These are phyloP conservation scores for Fusarium virguliforme DNA, from an alignment of 2,329 filamentous ascomycete genomes.

Conservation along the genomic window DNA sequence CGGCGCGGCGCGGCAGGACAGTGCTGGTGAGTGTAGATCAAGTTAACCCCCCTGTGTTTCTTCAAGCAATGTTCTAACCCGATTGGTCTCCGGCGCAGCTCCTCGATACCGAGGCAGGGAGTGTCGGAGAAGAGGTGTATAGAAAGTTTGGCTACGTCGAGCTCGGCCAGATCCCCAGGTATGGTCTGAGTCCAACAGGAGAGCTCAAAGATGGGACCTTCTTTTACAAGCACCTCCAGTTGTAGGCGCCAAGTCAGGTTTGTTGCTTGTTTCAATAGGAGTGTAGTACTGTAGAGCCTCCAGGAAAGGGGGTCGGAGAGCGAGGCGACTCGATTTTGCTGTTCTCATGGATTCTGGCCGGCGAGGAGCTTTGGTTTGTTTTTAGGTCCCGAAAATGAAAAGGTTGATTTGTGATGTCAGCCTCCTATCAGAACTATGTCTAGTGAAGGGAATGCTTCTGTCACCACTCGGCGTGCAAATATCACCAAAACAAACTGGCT, in stretches of 20 bases:
- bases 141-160: slow-evolving; percentile 70
- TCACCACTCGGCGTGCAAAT: not conserved
- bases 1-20: slow-evolving; percentile 63
- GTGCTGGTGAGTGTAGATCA: slow-evolving; percentile 65
- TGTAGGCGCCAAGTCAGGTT: not conserved
- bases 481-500: not conserved
- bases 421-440: not conserved
- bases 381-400: slow-evolving; percentile 36
- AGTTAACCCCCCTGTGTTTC: not conserved
- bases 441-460: not conserved
- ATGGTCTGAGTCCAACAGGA: slow-evolving; percentile 66
- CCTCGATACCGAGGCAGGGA: slow-evolving; percentile 68
- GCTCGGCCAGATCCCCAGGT: slow-evolving; percentile 70
- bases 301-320: slow-evolving; percentile 37
- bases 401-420: slow-evolving; percentile 21
- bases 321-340: slow-evolving; percentile 51
- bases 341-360: slow-evolving; percentile 36
- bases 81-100: slow-evolving; percentile 55
- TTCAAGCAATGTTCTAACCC: not conserved
- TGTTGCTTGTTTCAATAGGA: slow-evolving; percentile 9
- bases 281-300: slow-evolving; percentile 38
- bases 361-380: slow-evolving; percentile 44
- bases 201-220: slow-evolving; percentile 68
- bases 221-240: slow-evolving; percentile 71
- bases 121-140: slow-evolving; percentile 69